These are phyloP conservation scores for Mycena alexandri DNA, from an alignment of 768 basidiomycete species.

Conservation along the genomic window DNA sequence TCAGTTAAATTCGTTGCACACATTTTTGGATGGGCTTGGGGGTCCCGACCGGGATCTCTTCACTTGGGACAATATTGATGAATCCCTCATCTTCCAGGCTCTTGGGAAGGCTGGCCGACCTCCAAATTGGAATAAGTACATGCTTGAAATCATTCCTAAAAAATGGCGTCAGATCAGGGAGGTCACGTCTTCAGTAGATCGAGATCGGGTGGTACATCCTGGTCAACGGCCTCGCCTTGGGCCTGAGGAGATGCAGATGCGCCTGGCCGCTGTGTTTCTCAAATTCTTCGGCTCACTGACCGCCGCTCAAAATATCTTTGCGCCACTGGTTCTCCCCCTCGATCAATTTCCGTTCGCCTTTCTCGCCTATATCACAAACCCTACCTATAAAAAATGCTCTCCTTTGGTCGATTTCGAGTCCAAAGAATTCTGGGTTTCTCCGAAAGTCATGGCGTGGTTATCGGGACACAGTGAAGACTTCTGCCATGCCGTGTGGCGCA, in stretches of 20 bases:
- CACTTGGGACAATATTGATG: constrained; percentile 9
- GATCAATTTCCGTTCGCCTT: not conserved
- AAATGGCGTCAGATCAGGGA: constrained; percentile 1
- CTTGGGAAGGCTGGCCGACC: not conserved
- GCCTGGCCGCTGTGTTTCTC: constrained; percentile 1
- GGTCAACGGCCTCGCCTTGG: not conserved
- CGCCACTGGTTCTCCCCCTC: not conserved
- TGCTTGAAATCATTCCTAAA: constrained; percentile 1
- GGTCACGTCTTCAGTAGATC: not conserved
- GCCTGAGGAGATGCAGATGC: not conserved
- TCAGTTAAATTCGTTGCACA: not conserved
- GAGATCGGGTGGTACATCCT: no score
- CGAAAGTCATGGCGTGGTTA: constrained; percentile 1
- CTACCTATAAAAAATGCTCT: not conserved
- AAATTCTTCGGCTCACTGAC: not conserved
- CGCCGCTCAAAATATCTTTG: not conserved
- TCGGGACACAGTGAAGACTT: not conserved
- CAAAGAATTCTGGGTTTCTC: constrained; percentile 4
- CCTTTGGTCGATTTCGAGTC: not conserved
- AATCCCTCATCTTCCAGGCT: not conserved
- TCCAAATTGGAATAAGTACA: constrained; percentile 6
- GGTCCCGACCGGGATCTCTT: constrained; percentile 7
- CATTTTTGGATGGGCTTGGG: not conserved
- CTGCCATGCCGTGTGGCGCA: constrained; percentile 5
- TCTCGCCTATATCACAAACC: not conserved